Base-by-base conservation (phyloP, 331 rosid species). In the Malus hybrid region DNA sequence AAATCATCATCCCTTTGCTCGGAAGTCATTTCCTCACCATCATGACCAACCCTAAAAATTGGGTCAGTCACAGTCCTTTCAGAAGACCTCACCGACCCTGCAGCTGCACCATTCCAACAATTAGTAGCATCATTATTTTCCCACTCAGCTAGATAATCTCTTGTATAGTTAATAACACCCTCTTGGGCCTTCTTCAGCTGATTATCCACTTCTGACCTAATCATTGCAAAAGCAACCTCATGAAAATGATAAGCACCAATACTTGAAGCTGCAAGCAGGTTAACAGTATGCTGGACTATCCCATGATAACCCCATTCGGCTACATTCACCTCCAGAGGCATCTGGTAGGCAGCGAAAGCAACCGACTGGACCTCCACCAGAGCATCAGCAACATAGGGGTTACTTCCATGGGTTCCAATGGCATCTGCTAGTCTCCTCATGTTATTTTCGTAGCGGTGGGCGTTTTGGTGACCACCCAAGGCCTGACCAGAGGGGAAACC, bases 401-500 rank as follows among this genome's bases (percentile, higher is more conserved):
- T 29, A 39, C 28, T 64, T 2, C 11, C 32, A 9, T 18, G 36
- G 62, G 42, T 19, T 50, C 7, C 62, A 19, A 15, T 19, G 61
- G 31, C 22, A 14, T 69, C 18, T 20, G 20, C 14, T 0, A 42
- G 19, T 6, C 3, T 28, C 62, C 32, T 46, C 42, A 28, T 19
- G 27, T 3, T 2, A 20, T 32, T 44, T 44, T 44, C 14, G 14
- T 18, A 9, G 22, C 60, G 79, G 64, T 76, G 73, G 19, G 59
- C 60, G 4, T 57, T 76, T 28, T 56, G 67, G 48, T 56, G 80
- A 11, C 69, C 60, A 14, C 74, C 69, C 68, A 76, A 60, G 46
- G 74, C 48, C 57, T 59, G 67, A 15, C 48, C 68, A 2, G 57
- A 22, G 16, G 5, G 1, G 7, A 76, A 76, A 3, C 60, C 4